Evolutionary conservation across 202 grass and related monocot genomes (phyloP).

Genomic region (Setaria viridis): DNA sequence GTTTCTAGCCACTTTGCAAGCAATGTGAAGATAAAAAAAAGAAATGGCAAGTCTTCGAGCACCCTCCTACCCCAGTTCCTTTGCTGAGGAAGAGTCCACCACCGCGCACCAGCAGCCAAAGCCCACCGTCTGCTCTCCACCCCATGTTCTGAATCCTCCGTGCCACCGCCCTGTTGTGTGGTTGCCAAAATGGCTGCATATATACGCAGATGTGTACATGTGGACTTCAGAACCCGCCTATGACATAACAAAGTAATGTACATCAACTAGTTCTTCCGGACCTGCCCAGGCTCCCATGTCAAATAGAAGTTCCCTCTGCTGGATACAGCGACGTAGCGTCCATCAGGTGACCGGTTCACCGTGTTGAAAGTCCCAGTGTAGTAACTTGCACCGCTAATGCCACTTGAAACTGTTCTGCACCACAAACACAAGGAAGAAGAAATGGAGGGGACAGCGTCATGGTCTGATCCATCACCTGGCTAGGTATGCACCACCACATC

Average conservation of each 20-base stretch:
- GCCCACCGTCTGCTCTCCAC: slow-evolving; percentile 96
- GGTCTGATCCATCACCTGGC: too few relatives aligned
- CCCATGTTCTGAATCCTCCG: slow-evolving; percentile 98
- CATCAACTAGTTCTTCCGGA: slow-evolving; percentile 24
- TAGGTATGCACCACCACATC: not conserved
- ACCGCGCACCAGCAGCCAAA: slow-evolving; percentile 97
- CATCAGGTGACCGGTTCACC: slow-evolving; percentile 85
- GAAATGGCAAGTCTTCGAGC: not conserved
- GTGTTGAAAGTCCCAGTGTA: slow-evolving; percentile 98
- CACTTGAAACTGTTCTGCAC: slow-evolving; percentile 99
- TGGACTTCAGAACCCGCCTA: not conserved
- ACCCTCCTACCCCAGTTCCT: slow-evolving; percentile 72
- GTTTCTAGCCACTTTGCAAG: too few relatives aligned
- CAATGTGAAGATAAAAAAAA: too few relatives aligned
- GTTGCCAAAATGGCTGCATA: slow-evolving; percentile 89
- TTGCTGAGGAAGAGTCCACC: slow-evolving; percentile 97
- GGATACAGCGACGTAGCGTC: slow-evolving; percentile 86
- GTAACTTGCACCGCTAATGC: slow-evolving; percentile 96
- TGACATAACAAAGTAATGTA: not conserved
- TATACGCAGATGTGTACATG: not conserved
- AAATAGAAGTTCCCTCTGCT: slow-evolving; percentile 96
- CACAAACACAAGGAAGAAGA: slow-evolving; percentile 44
- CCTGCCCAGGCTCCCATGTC: slow-evolving; percentile 99
- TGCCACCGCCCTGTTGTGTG: slow-evolving; percentile 96
- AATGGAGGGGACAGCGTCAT: slow-evolving; percentile 8